These are phyloP conservation scores for Cenchrus americanus DNA, from an alignment of 176 grass and related monocot species.

Conservation along the genomic window DNA sequence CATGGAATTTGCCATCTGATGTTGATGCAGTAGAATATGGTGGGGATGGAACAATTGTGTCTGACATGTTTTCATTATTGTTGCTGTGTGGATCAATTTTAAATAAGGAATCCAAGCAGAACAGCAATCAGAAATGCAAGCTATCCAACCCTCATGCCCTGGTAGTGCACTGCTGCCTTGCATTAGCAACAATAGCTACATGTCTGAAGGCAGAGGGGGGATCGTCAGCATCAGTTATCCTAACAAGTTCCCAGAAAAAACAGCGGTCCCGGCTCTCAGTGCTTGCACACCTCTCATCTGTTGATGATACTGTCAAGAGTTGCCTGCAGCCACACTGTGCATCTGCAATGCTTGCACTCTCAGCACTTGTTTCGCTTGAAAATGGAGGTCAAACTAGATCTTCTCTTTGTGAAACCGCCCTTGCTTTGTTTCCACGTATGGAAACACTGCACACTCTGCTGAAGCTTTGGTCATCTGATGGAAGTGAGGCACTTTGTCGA, in stretches of 20 bases:
- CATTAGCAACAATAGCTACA: conserved; percentile 67
- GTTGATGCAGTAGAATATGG: conserved; percentile 64
- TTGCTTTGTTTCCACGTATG: conserved; percentile 92
- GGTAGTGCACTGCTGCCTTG: conserved; percentile 73
- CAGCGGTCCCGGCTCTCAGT: conserved; percentile 68
- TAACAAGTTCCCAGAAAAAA: conserved; percentile 68
- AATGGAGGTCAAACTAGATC: conserved; percentile 57
- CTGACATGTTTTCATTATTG: conserved; percentile 80
- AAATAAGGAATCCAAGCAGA: conserved; percentile 81
- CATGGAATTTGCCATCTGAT: conserved; percentile 52
- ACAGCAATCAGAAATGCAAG: conserved; percentile 72
- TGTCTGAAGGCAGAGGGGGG: conserved; percentile 58
- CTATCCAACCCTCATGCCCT: conserved; percentile 82
- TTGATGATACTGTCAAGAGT: conserved; percentile 75
- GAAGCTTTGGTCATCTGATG: conserved; percentile 85
- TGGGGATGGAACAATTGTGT: conserved; percentile 85
- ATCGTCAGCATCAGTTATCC: conserved; percentile 62
- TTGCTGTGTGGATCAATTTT: conserved; percentile 77
- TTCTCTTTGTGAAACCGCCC: conserved; percentile 70
- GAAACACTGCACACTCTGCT: conserved; percentile 77
- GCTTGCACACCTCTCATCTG: conserved; percentile 74
- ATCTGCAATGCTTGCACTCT: conserved; percentile 73
- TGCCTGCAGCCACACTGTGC: conserved; percentile 78
- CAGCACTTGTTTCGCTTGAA: conserved; percentile 75
- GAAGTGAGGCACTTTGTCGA: conserved; percentile 64